phyloP scores from a whole-genome alignment of 768 basidiomycete species.

The Trametes cubensis region DNA sequence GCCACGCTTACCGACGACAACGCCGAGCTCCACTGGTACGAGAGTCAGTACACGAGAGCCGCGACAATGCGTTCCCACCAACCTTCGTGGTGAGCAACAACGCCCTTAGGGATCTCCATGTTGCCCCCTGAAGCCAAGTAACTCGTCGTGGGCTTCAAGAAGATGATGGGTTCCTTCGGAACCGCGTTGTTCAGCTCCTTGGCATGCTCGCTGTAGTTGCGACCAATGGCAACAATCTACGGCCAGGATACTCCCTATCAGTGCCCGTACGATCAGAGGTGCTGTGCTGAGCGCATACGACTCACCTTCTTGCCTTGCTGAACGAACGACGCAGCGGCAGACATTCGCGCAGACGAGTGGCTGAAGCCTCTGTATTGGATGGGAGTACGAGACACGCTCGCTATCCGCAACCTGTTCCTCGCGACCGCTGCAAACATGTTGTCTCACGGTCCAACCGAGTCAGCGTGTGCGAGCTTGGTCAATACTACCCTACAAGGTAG shows the following conservation, averaged over 20 bases:
- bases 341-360: constrained; percentile 31
- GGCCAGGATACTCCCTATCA: not conserved
- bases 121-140: constrained; percentile 78
- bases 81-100: constrained; percentile 93
- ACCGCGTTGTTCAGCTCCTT: constrained; percentile 89
- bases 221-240: constrained; percentile 93
- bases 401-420: not conserved
- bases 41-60: not conserved
- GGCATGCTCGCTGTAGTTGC: constrained; percentile 90
- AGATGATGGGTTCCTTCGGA: constrained; percentile 97
- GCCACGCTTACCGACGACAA: constrained; percentile 90
- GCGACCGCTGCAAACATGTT: constrained; percentile 3
- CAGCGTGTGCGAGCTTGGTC: too few species aligned
- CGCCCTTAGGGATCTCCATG: constrained; percentile 84
- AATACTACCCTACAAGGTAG: too few species aligned
- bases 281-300: not conserved
- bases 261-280: too few species aligned
- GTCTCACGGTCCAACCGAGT: not conserved
- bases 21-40: constrained; percentile 84
- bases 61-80: not conserved
- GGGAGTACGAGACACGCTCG: not conserved
- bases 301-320: constrained; percentile 51
- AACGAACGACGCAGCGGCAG: constrained; percentile 46
- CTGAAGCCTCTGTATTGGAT: constrained; percentile 11
- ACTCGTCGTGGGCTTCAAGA: constrained; percentile 94